Evolutionary conservation across 2,329 filamentous ascomycete species (phyloP).

Genomic region (Bipolaris zeicola): DNA sequence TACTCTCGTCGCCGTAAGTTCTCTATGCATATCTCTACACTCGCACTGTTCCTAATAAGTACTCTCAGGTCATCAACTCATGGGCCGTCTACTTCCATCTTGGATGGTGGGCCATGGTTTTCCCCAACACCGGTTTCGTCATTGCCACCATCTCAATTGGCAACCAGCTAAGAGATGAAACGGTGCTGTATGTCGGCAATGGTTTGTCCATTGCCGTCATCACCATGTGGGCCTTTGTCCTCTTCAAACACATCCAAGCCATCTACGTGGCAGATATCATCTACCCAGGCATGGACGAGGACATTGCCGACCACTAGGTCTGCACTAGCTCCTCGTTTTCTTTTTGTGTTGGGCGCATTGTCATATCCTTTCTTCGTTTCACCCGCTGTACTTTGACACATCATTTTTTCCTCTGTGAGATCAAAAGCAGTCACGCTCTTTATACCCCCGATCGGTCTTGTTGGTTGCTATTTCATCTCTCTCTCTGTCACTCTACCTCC

Average conservation of each 20-base stretch:
- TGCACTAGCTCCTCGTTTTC: too few species aligned
- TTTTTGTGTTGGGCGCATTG: too few species aligned
- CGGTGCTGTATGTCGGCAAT: conserved; percentile 50
- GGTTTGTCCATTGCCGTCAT: conserved; percentile 59
- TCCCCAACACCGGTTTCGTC: conserved; percentile 52
- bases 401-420: conserved; percentile 1
- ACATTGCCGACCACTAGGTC: conserved; percentile 49
- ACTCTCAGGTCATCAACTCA: conserved; percentile 36
- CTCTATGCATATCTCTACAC: too few species aligned
- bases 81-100: conserved; percentile 61
- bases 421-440: conserved; percentile 25
- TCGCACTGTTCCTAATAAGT: conserved; percentile 42
- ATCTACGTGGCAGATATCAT: conserved; percentile 60
- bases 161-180: conserved; percentile 42
- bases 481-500: neutral
- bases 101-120: conserved; percentile 66
- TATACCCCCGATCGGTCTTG: conserved; percentile 10
- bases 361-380: conserved; percentile 6
- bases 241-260: conserved; percentile 57
- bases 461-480: neutral
- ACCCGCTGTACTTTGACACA: conserved; percentile 18
- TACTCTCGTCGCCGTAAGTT: conserved; percentile 47
- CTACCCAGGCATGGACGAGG: conserved; percentile 65
- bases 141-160: conserved; percentile 52
- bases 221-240: conserved; percentile 61